Percentiles rank a stretch among this genome's conserved stretches.
Evolutionary conservation across 805 yeast genomes (phyloP).

Genomic region (Ogataea chonburiensis): DNA sequence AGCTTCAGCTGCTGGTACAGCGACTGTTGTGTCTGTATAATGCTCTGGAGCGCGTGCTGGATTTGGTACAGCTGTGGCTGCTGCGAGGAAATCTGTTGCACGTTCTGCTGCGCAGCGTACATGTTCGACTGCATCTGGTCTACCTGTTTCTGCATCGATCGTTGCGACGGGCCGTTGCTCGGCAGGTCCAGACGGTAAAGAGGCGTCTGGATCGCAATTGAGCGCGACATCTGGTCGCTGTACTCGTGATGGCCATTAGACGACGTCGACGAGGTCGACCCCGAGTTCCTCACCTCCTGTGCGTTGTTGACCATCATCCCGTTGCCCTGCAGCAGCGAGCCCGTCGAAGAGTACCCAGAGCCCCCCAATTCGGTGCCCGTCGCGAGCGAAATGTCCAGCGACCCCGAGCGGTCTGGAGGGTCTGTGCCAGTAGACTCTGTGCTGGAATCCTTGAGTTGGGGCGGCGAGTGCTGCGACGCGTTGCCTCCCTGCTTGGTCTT

Average conservation of each 20-base stretch:
- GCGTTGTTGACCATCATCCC: slow-evolving; percentile 18
- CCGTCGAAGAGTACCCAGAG: slow-evolving; percentile 11
- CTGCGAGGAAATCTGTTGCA: slow-evolving; percentile 15
- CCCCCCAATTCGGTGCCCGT: slow-evolving; percentile 13
- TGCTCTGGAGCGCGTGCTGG: slow-evolving; percentile 19
- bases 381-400: slow-evolving; percentile 15
- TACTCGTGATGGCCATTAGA: slow-evolving; percentile 21
- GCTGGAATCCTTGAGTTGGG: slow-evolving; percentile 13
- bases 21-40: slow-evolving; percentile 21
- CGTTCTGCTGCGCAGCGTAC: slow-evolving; percentile 16
- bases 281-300: slow-evolving; percentile 2
- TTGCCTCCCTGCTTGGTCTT: slow-evolving; percentile 2
- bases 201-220: slow-evolving; percentile 26
- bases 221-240: slow-evolving; percentile 22
- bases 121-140: slow-evolving; percentile 20
- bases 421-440: slow-evolving; percentile 14
- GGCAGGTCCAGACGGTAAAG: slow-evolving; percentile 23
- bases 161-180: slow-evolving; percentile 8
- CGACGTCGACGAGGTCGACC: slow-evolving; percentile 16
- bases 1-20: slow-evolving; percentile 21
- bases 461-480: slow-evolving; percentile 6
- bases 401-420: slow-evolving; percentile 10
- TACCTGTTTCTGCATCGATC: slow-evolving; percentile 13
- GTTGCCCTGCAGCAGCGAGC: slow-evolving; percentile 15
- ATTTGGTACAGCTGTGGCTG: slow-evolving; percentile 19